Conservation (phyloP, 2,329 filamentous ascomycete genomes). For the Verticillium longisporum region DNA sequence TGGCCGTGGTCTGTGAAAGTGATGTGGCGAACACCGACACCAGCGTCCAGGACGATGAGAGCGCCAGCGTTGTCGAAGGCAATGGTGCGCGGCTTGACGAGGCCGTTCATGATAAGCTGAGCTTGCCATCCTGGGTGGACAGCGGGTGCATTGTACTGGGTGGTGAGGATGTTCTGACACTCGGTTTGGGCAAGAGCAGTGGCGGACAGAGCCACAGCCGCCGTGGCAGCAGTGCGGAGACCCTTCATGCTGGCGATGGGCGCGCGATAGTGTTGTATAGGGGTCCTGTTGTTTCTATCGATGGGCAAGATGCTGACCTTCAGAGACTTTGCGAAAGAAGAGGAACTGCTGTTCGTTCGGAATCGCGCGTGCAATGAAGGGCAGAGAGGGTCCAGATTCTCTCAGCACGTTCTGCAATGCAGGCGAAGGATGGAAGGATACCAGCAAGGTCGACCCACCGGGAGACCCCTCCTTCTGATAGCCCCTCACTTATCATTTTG, state of each 20-base stretch:
- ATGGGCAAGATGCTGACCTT: neutral
- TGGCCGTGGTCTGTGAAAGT: slow-evolving; percentile 31
- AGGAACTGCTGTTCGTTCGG: no score
- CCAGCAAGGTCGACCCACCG: slow-evolving; percentile 1
- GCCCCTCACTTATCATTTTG: neutral
- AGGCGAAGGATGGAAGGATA: neutral
- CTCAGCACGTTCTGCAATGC: neutral
- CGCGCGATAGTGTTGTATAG: neutral
- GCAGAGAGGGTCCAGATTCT: neutral
- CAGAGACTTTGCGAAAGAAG: neutral
- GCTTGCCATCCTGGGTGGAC: slow-evolving; percentile 36
- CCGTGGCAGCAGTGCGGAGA: slow-evolving; percentile 1
- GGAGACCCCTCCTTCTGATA: neutral
- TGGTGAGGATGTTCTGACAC: slow-evolving; percentile 27
- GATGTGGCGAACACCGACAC: slow-evolving; percentile 33
- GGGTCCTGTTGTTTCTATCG: neutral
- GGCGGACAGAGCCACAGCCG: slow-evolving; percentile 3
- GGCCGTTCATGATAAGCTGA: slow-evolving; percentile 32
- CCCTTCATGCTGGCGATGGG: slow-evolving; percentile 4
- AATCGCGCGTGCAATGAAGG: neutral
- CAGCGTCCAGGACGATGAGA: slow-evolving; percentile 37
- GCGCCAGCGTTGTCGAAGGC: slow-evolving; percentile 37
- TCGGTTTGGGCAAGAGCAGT: slow-evolving; percentile 4
- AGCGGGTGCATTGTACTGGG: slow-evolving; percentile 26
- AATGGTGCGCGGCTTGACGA: slow-evolving; percentile 36